Percentiles rank a stretch among this genome's conserved stretches.
These are phyloP conservation scores for Leccinum subfulvum DNA, from an alignment of 1,284 basidiomycete species.

Conservation along the genomic window DNA sequence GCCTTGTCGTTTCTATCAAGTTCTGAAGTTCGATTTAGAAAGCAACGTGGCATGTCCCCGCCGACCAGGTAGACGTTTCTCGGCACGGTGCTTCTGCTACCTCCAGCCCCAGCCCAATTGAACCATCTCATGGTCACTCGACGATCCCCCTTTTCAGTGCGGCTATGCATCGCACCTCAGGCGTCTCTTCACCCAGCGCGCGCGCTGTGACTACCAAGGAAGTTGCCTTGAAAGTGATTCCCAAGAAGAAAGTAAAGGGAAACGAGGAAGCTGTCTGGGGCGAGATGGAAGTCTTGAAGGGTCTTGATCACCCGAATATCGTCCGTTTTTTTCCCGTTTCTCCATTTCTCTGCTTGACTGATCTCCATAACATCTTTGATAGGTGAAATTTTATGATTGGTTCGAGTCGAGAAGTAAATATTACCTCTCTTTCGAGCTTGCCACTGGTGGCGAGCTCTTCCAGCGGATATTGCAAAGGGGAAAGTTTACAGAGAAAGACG, in stretches of 20 bases:
- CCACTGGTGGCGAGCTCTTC: constrained; percentile 87
- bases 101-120: constrained; percentile 16
- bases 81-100: constrained; percentile 53
- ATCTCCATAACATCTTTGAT: constrained; percentile 7
- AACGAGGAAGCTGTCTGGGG: constrained; percentile 83
- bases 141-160: constrained; percentile 27
- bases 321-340: constrained; percentile 44
- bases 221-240: constrained; percentile 86
- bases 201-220: constrained; percentile 51
- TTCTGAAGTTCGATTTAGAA: constrained; percentile 36
- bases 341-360: not conserved
- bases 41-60: constrained; percentile 72
- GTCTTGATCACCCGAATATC: constrained; percentile 85
- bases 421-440: constrained; percentile 90
- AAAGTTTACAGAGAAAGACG: constrained; percentile 89
- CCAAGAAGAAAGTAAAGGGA: constrained; percentile 90
- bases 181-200: constrained; percentile 25
- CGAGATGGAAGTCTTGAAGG: constrained; percentile 89
- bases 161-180: constrained; percentile 25
- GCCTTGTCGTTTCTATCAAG: not conserved
- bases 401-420: constrained; percentile 91
- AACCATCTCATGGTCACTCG: constrained; percentile 19
- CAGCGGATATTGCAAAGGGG: constrained; percentile 79
- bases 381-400: constrained; percentile 92
- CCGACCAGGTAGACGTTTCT: constrained; percentile 54